Percentiles rank a stretch among this genome's conserved stretches.
phyloP scores from a whole-genome alignment of 78 protist species.

The Chrysochromulina tobinii region DNA sequence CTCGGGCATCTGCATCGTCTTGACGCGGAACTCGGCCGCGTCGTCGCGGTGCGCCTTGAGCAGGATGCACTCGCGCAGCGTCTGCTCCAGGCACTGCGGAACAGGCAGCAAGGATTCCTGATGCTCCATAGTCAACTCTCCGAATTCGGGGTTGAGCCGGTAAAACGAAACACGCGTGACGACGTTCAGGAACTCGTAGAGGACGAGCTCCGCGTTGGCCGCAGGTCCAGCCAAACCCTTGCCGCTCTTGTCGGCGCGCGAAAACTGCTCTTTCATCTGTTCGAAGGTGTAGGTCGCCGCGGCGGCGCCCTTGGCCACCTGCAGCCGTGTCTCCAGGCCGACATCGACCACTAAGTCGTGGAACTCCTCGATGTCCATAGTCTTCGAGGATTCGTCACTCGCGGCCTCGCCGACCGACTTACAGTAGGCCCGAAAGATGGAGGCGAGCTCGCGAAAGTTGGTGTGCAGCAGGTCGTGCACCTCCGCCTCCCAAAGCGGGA shows the following conservation, averaged over 20 bases:
- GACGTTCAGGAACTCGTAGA: background rate
- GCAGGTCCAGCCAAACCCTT: background rate
- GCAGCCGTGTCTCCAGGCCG: too few species aligned
- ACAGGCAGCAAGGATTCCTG: background rate
- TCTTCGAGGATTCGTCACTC: too few species aligned
- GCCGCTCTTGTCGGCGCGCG: background rate
- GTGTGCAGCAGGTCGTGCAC: background rate
- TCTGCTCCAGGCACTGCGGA: background rate
- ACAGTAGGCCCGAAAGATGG: background rate
- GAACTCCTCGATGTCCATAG: too few species aligned
- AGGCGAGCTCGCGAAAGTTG: background rate
- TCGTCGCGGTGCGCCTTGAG: background rate
- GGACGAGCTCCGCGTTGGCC: background rate
- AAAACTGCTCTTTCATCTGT: background rate
- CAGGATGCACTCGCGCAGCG: background rate
- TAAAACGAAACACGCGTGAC: background rate
- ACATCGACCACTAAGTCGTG: too few species aligned
- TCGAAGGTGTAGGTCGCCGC: background rate
- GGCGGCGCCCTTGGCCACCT: background rate
- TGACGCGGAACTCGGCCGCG: background rate
- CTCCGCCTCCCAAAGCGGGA: background rate
- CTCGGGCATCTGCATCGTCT: too few species aligned
- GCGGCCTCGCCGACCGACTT: too few species aligned
- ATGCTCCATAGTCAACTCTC: background rate
- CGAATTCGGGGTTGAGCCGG: background rate